Evolutionary conservation across 768 basidiomycete genomes (phyloP).

Genomic region (Mycena crocata): DNA sequence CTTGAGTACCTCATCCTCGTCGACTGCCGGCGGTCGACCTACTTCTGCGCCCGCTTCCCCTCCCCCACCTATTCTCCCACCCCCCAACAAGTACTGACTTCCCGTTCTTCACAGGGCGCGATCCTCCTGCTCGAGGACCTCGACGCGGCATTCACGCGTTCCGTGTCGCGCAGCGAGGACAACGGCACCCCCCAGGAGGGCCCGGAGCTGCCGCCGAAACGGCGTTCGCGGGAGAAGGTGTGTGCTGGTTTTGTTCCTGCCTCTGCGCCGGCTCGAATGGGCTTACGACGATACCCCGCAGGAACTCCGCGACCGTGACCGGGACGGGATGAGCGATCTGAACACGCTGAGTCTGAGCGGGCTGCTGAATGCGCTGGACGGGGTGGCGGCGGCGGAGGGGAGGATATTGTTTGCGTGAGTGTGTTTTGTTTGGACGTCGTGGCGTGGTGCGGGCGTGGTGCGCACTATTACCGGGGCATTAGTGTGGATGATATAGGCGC

Average conservation of each 20-base stretch:
- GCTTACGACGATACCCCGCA: no score
- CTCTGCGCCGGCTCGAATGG: slow-evolving; percentile 34
- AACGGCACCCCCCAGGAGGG: slow-evolving; percentile 41
- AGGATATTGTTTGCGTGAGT: slow-evolving; percentile 90
- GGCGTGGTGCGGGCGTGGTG: no score
- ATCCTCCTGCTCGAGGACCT: slow-evolving; percentile 93
- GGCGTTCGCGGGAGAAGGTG: slow-evolving; percentile 30
- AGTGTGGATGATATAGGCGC: no score
- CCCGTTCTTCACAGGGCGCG: slow-evolving; percentile 58
- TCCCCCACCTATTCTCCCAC: neutral
- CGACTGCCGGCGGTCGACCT: neutral
- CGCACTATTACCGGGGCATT: no score
- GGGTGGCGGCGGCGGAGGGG: slow-evolving; percentile 89
- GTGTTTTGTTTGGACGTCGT: slow-evolving; percentile 43
- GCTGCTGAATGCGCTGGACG: slow-evolving; percentile 86
- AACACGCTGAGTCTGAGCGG: slow-evolving; percentile 88
- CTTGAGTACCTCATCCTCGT: neutral
- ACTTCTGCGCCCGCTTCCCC: neutral
- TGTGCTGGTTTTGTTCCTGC: no score
- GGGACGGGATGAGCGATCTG: slow-evolving; percentile 75
- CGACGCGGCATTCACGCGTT: slow-evolving; percentile 88
- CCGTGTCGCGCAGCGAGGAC: slow-evolving; percentile 63
- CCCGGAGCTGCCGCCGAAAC: slow-evolving; percentile 27
- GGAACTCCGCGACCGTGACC: slow-evolving; percentile 57
- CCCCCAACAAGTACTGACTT: neutral